Conservation (phyloP, 2,329 filamentous ascomycete species). For the Zelopaecilomyces penicillatus region DNA sequence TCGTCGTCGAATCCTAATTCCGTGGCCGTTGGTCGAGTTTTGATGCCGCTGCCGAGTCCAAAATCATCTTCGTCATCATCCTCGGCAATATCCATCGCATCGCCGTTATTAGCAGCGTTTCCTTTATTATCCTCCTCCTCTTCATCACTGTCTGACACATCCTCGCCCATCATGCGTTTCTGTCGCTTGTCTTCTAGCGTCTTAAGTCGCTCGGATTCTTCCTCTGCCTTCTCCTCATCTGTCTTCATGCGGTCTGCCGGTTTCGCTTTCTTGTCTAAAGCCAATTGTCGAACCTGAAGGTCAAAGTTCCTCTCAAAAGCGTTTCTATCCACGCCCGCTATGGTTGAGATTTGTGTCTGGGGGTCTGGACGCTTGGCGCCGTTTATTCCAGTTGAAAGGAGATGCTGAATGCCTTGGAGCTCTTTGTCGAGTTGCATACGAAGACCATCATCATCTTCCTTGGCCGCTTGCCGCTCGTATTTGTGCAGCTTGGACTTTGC, state of each 20-base stretch:
- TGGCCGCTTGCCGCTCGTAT: conserved; percentile 83
- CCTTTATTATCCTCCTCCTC: conserved; percentile 32
- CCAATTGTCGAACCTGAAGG: conserved; percentile 68
- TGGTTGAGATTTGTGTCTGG: conserved; percentile 19
- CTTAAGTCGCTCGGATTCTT: conserved; percentile 68
- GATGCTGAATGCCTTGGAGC: conserved; percentile 63
- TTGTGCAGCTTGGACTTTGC: conserved; percentile 95
- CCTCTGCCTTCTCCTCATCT: conserved; percentile 72
- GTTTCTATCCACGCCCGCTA: conserved; percentile 51
- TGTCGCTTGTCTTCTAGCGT: conserved; percentile 76
- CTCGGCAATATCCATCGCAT: conserved; percentile 24
- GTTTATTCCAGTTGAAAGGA: conserved; percentile 50
- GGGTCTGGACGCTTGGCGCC: conserved; percentile 24
- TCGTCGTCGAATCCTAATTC: conserved; percentile 80
- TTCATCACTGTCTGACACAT: conserved; percentile 58
- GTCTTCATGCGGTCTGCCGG: conserved; percentile 87
- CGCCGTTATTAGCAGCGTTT: conserved; percentile 23
- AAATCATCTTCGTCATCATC: conserved; percentile 48
- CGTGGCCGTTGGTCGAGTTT: conserved; percentile 45
- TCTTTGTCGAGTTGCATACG: conserved; percentile 78
- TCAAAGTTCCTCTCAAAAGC: conserved; percentile 85
- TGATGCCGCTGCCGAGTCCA: conserved; percentile 52
- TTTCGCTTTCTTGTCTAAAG: conserved; percentile 74
- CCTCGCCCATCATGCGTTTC: conserved; percentile 79
- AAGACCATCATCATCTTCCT: conserved; percentile 88